These are phyloP conservation scores for Citrus glauca DNA, from an alignment of 345 rosid genomes.

Conservation along the genomic window DNA sequence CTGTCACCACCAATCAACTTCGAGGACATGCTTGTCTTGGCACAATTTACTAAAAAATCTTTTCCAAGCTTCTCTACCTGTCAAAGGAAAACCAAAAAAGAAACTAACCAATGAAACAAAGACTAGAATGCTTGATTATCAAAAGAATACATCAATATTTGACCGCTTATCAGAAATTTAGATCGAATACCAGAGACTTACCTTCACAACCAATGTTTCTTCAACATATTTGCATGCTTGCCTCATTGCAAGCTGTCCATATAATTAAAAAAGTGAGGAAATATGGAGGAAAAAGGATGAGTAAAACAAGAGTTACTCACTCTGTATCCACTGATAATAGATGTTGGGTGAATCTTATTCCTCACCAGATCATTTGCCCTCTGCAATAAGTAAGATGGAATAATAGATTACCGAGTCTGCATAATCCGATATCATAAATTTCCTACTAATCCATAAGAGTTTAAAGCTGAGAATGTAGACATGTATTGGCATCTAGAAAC, in stretches of 20 bases:
- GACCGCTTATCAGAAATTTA: neutral
- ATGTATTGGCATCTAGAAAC: neutral
- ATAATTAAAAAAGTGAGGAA: conserved; percentile 2
- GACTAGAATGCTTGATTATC: neutral
- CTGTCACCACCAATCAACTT: conserved; percentile 48
- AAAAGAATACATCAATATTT: neutral
- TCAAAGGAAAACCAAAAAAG: neutral
- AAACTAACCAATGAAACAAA: neutral
- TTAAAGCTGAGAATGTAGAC: neutral
- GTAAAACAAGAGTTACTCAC: conserved; percentile 31
- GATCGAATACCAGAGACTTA: conserved; percentile 21
- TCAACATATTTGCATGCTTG: conserved; percentile 93
- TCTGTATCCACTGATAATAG: conserved; percentile 92
- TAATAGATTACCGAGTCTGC: conserved; percentile 3
- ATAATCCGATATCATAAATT: neutral
- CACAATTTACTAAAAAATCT: conserved; percentile 84
- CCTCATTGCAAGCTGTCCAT: conserved; percentile 89
- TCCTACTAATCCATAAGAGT: neutral
- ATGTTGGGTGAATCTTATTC: conserved; percentile 96
- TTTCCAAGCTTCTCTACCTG: conserved; percentile 97
- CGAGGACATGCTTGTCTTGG: conserved; percentile 98
- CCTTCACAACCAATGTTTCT: conserved; percentile 85
- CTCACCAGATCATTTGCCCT: conserved; percentile 96
- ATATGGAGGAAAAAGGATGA: neutral
- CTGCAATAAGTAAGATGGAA: conserved; percentile 33